Base-by-base conservation (phyloP, 768 basidiomycete genomes). In the Lentinula boryana region DNA sequence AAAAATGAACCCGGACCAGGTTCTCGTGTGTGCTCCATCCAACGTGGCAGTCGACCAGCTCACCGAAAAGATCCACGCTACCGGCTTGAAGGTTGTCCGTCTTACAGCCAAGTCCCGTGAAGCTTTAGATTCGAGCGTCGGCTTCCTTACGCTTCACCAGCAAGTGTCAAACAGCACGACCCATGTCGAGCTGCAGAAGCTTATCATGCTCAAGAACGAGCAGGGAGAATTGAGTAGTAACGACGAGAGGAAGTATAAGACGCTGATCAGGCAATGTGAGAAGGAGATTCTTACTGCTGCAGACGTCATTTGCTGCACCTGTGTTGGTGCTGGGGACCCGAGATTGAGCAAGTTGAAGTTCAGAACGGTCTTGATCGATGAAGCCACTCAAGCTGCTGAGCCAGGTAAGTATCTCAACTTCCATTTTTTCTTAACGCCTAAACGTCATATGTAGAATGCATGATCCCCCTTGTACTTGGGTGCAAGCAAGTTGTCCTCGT, bases 1-100 rank as follows among this genome's bases (percentile, higher is more conserved):
- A 43, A 98, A 98, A 79, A 98, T 99, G 96, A 98, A 98, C 69
- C 95, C 95, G 0, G 96, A 96, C 54, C 97, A 98, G 74, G 97
- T 99, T 44, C 91, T 99, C 55, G 97, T 99, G 63, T 95, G 95
- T 71, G 97, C 97, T 7, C 97, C 97, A 0, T 98, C 96, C 57
- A 99, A 99, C 75, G 97, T 99, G 66, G 97, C 97, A 50, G 97
- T 99, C 62, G 97, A 99, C 70, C 97, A 99, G 70, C 85, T 99
- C 59, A 97, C 96, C 21, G 97, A 98, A 76, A 98, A 98, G 79
- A 98, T 99, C 63, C 97, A 98, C 69, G 79, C 87, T n/a, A 98
- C 97, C n/a, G 96, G 97, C 0, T 80, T 98, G 66, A 98, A 98
- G 73, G 97, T 97, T 64, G 97, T 98, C 53, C 93, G 97, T 46